Percentiles rank a stretch among this genome's conserved stretches.
phyloP scores from a whole-genome alignment of 2,329 filamentous ascomycete species.

The Ophiostoma novo-ulmi region DNA sequence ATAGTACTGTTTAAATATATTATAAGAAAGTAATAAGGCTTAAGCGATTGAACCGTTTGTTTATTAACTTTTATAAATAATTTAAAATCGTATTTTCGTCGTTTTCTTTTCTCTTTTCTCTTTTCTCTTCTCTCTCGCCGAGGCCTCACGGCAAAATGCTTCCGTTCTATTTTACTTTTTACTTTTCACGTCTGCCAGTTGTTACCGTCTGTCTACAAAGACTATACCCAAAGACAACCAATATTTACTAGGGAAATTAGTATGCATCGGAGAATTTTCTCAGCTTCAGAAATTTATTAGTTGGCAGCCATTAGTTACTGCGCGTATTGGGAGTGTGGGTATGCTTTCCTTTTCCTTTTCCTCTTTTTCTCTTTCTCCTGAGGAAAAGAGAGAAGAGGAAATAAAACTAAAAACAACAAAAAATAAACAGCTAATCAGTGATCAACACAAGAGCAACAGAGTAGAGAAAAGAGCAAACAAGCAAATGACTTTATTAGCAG shows the following conservation, averaged over 20 bases:
- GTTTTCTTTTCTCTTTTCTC: too few relatives aligned
- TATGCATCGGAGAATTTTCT: slow-evolving; percentile 4
- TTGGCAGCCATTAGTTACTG: not conserved
- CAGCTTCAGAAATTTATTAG: not conserved
- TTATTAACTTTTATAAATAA: not conserved
- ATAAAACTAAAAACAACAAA: not conserved
- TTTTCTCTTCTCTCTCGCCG: too few relatives aligned
- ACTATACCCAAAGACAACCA: not conserved
- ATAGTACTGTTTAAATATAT: too few relatives aligned
- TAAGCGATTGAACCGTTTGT: too few relatives aligned
- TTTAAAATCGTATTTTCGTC: not conserved
- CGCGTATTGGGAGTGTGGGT: not conserved
- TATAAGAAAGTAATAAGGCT: too few relatives aligned
- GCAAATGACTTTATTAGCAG: not conserved
- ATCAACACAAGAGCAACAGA: not conserved
- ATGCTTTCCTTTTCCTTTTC: too few relatives aligned
- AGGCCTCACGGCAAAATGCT: not conserved
- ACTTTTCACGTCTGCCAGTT: not conserved
- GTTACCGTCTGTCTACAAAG: not conserved
- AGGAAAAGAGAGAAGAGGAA: not conserved
- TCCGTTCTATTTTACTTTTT: not conserved
- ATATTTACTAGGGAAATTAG: slow-evolving; percentile 3
- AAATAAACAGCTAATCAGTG: not conserved
- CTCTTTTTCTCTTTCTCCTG: too few relatives aligned
- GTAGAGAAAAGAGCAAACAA: not conserved